A percentile compares a stretch with the other conserved stretches of the same genome.
These are phyloP conservation scores for Paraleonurus japonicus DNA, from an alignment of 257 asterid species.

Conservation along the genomic window DNA sequence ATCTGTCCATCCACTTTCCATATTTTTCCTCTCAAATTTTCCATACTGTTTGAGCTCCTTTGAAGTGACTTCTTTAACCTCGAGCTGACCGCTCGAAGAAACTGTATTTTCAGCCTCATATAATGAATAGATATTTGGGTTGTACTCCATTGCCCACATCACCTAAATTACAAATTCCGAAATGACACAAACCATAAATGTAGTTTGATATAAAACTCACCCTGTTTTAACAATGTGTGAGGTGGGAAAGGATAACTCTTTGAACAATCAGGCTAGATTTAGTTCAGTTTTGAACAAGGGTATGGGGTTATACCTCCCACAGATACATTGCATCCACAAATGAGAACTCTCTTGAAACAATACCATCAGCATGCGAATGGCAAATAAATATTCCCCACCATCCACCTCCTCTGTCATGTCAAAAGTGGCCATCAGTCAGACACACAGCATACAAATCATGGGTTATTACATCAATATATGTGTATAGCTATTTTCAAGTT, in stretches of 20 bases:
- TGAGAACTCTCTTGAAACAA: constrained; percentile 90
- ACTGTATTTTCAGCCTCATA: constrained; percentile 55
- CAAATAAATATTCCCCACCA: constrained; percentile 94
- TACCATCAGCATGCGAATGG: constrained; percentile 97
- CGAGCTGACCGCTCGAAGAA: constrained; percentile 34
- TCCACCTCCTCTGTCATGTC: constrained; percentile 80
- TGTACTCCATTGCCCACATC: constrained; percentile 99
- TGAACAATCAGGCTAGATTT: not conserved
- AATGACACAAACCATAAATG: not conserved
- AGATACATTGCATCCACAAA: constrained; percentile 86
- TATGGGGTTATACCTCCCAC: constrained; percentile 73
- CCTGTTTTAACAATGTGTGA: not conserved
- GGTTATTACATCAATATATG: not conserved
- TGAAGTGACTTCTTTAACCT: constrained; percentile 35
- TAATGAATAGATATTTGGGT: constrained; percentile 59
- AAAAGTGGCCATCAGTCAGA: constrained; percentile 25
- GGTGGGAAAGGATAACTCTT: not conserved
- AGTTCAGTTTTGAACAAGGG: not conserved
- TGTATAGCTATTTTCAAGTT: not conserved
- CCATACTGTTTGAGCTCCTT: constrained; percentile 76
- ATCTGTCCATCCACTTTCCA: constrained; percentile 73
- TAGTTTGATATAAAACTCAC: not conserved
- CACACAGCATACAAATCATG: not conserved
- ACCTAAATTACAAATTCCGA: constrained; percentile 43
- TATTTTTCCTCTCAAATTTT: constrained; percentile 77